Conservation (phyloP, 768 basidiomycete genomes). For the Lactarius tabidus region DNA sequence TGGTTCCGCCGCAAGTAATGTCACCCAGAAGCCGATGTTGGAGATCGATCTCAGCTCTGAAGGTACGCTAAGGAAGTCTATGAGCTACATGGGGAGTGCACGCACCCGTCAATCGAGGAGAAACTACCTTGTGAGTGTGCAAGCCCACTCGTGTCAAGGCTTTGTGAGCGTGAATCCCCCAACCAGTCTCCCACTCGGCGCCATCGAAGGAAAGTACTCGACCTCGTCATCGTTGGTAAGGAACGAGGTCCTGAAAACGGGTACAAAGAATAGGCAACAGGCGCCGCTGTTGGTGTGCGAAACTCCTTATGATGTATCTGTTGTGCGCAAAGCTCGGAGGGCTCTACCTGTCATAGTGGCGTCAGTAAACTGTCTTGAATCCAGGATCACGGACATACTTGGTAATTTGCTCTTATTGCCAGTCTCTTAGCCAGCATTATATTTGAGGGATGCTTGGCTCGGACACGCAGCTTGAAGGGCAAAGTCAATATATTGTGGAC, state of each 20-base stretch:
- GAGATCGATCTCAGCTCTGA: conserved; percentile 9
- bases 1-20: background rate
- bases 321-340: conserved; percentile 16
- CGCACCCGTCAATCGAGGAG: conserved; percentile 38
- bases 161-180: conserved; percentile 34
- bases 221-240: conserved; percentile 45
- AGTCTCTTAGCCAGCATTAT: conserved; percentile 48
- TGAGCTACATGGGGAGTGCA: background rate
- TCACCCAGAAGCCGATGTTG: conserved; percentile 8
- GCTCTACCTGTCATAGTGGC: conserved; percentile 18
- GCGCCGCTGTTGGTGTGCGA: conserved; percentile 10
- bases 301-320: conserved; percentile 6
- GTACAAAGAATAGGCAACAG: conserved; percentile 53
- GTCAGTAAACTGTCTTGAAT: background rate
- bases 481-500: background rate
- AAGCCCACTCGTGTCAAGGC: conserved; percentile 38
- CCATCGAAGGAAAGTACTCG: conserved; percentile 50
- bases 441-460: conserved; percentile 42
- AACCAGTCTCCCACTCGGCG: conserved; percentile 64
- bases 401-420: conserved; percentile 46
- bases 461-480: conserved; percentile 48
- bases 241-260: conserved; percentile 55
- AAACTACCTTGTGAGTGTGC: conserved; percentile 34
- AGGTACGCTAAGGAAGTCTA: background rate
- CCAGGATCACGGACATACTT: conserved; percentile 29